A percentile compares a stretch with the other conserved stretches of the same genome.
These are phyloP conservation scores for Penicillium atrosanguineum DNA, from an alignment of 495 filamentous ascomycete species.

Conservation along the genomic window DNA sequence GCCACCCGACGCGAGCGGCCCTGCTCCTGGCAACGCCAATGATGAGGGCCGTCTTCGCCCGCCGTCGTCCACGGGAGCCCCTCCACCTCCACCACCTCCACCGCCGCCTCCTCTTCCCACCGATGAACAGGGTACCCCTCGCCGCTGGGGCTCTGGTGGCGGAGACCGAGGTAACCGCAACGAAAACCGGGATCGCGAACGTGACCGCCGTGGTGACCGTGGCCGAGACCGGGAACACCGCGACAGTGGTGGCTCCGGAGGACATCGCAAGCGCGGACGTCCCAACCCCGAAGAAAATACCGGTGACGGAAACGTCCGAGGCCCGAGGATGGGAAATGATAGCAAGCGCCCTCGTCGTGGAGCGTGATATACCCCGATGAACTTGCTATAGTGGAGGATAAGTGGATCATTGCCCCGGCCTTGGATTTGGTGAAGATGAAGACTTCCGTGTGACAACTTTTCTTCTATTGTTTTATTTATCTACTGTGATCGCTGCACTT, in stretches of 20 bases:
- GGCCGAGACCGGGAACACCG: conserved; percentile 39
- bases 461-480: conserved; percentile 10
- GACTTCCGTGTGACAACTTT: conserved; percentile 2
- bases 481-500: not conserved
- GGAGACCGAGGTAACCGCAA: conserved; percentile 32
- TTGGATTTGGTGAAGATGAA: not conserved
- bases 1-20: conserved; percentile 13
- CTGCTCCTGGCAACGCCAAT: conserved; percentile 11
- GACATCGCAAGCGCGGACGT: conserved; percentile 42
- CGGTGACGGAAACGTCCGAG: conserved; percentile 33
- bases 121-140: conserved; percentile 30
- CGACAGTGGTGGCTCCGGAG: conserved; percentile 28
- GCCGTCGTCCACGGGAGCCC: conserved; percentile 37
- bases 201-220: conserved; percentile 40
- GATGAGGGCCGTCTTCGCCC: conserved; percentile 41
- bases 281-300: conserved; percentile 31
- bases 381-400: not conserved
- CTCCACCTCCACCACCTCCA: conserved; percentile 32
- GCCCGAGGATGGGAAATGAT: conserved; percentile 39
- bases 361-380: conserved; percentile 17
- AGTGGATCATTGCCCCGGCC: not conserved
- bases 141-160: conserved; percentile 34
- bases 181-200: conserved; percentile 41
- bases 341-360: conserved; percentile 48
- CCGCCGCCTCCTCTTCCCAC: conserved; percentile 28